Percentiles rank a stretch among this genome's conserved stretches.
Conservation (phyloP, 106 monocot species). For the Dioscorea dumetorum region DNA sequence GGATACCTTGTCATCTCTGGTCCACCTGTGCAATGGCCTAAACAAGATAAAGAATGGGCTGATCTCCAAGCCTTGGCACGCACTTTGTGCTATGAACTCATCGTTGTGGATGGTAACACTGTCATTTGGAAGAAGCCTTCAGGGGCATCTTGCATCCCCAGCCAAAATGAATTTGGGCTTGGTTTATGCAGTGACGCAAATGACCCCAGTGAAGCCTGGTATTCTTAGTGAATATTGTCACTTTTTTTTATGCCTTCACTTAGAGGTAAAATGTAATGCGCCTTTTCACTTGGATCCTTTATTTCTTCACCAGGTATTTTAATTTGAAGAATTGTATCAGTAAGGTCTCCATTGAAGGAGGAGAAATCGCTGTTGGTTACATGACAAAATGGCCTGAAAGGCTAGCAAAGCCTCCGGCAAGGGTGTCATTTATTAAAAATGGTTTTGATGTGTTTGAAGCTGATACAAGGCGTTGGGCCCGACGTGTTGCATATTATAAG, state of each 20-base stretch:
- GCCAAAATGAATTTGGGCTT: conserved; percentile 62
- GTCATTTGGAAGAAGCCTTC: conserved; percentile 87
- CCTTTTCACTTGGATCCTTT: too few relatives aligned
- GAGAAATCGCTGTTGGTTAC: conserved; percentile 39
- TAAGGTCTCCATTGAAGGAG: conserved; percentile 18
- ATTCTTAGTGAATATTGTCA: not conserved
- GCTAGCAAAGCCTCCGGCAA: conserved; percentile 35
- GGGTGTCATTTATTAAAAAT: conserved; percentile 59
- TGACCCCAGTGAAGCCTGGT: conserved; percentile 91
- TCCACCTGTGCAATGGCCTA: conserved; percentile 87
- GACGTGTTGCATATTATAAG: conserved; percentile 74
- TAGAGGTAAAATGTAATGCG: too few relatives aligned
- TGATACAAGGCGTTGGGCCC: conserved; percentile 61
- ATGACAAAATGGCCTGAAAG: conserved; percentile 83
- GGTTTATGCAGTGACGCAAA: conserved; percentile 44
- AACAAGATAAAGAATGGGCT: conserved; percentile 92
- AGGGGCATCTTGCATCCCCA: conserved; percentile 41
- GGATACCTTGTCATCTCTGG: conserved; percentile 97
- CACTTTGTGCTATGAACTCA: conserved; percentile 78
- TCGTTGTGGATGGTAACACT: conserved; percentile 88
- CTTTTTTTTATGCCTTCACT: not conserved
- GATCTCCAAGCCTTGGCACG: conserved; percentile 62
- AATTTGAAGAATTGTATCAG: conserved; percentile 74
- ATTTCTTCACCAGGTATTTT: conserved; percentile 42
- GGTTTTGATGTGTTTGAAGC: conserved; percentile 63